phyloP scores from a whole-genome alignment of 208 protist species.

The Trypanosoma mega region DNA sequence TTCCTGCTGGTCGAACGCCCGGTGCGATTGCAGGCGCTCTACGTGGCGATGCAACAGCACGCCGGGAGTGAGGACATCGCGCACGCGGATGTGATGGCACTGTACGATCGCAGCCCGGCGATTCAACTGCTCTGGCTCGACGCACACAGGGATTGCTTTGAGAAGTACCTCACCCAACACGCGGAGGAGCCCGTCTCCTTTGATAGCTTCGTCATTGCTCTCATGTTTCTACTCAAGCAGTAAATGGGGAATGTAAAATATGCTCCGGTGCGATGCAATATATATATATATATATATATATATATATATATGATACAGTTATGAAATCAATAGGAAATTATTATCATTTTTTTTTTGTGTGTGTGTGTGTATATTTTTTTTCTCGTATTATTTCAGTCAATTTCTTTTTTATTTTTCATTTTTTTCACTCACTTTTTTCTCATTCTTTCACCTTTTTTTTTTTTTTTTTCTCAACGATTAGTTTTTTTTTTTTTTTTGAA shows the following conservation, averaged over 20 bases:
- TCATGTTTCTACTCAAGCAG: conserved; percentile 29
- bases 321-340: too few relatives aligned
- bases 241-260: conserved; percentile 1
- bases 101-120: conserved; percentile 32
- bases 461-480: too few relatives aligned
- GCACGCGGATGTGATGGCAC: conserved; percentile 19
- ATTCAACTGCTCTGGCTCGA: conserved; percentile 30
- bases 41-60: conserved; percentile 19
- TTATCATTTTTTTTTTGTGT: conserved; percentile 25
- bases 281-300: too few relatives aligned
- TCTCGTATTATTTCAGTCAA: conserved; percentile 3
- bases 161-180: conserved; percentile 10
- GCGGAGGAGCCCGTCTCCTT: conserved; percentile 25
- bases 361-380: not conserved
- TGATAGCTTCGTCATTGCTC: conserved; percentile 23
- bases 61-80: conserved; percentile 11
- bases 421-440: not conserved
- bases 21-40: conserved; percentile 34
- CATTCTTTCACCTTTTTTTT: too few relatives aligned
- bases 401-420: conserved; percentile 9
- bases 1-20: conserved; percentile 19
- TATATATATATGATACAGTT: too few relatives aligned
- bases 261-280: too few relatives aligned
- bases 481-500: too few relatives aligned
- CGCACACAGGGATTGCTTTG: conserved; percentile 17